These are phyloP conservation scores for Quercus parvula DNA, from an alignment of 306 rosid species.

Conservation along the genomic window DNA sequence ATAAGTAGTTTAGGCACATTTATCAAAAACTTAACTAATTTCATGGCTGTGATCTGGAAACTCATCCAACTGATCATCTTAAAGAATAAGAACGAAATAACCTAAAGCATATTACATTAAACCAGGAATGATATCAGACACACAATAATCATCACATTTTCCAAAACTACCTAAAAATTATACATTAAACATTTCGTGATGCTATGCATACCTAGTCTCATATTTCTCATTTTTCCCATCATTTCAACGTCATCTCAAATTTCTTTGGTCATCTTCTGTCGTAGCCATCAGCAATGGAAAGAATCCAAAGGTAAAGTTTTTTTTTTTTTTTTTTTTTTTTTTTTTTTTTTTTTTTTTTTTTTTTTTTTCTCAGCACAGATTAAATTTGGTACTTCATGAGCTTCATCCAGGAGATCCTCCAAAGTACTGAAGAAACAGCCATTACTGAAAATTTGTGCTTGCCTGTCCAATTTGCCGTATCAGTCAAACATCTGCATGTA, in stretches of 20 bases:
- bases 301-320: conserved; percentile 20
- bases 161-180: conserved; percentile 30
- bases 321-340: conserved; percentile 18
- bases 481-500: conserved; percentile 76
- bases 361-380: conserved; percentile 22
- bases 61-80: conserved; percentile 13
- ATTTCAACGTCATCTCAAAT: conserved; percentile 6
- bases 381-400: conserved; percentile 33
- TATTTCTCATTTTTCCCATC: conserved; percentile 23
- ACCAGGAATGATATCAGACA: neutral
- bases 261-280: conserved; percentile 10
- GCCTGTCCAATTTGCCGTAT: conserved; percentile 19
- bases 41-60: conserved; percentile 23
- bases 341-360: conserved; percentile 16
- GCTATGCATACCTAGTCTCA: conserved; percentile 38
- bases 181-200: conserved; percentile 35
- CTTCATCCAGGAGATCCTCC: conserved; percentile 31
- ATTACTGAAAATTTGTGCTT: conserved; percentile 17
- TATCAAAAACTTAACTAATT: conserved; percentile 20
- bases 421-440: conserved; percentile 16
- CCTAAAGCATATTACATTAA: conserved; percentile 26
- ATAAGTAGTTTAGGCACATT: conserved; percentile 3
- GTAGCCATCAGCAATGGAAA: conserved; percentile 24
- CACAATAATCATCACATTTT: conserved; percentile 23
- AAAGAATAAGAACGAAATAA: conserved; percentile 31